Conservation (phyloP, 176 grass and related monocot species). For the Thinopyrum elongatum region DNA sequence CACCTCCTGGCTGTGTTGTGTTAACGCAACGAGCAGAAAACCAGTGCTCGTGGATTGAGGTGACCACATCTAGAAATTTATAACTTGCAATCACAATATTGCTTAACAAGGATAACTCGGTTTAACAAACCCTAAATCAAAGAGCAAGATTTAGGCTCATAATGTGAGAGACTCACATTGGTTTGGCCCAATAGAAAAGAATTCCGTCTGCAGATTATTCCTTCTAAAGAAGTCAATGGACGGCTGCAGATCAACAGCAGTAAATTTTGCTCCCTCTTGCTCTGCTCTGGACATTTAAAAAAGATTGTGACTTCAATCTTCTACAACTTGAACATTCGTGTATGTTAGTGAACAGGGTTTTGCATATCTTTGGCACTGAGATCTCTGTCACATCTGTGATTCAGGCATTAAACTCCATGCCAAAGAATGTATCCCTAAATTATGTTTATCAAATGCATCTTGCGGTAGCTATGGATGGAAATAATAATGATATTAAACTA, state of each 20-base stretch:
- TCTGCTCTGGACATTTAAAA: constrained; percentile 63
- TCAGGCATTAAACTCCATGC: background rate
- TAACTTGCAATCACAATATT: constrained; percentile 21
- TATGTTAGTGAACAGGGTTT: background rate
- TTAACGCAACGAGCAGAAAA: constrained; percentile 77
- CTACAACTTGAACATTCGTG: background rate
- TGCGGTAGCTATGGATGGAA: background rate
- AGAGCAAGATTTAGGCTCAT: constrained; percentile 27
- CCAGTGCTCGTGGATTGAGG: constrained; percentile 82
- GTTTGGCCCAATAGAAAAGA: constrained; percentile 68
- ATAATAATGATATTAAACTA: background rate
- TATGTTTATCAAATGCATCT: background rate
- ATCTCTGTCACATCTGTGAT: background rate
- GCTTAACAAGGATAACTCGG: background rate
- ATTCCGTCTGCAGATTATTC: constrained; percentile 73
- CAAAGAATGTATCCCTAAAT: background rate
- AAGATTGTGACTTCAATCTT: background rate
- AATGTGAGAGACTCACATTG: constrained; percentile 60
- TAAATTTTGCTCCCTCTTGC: constrained; percentile 70
- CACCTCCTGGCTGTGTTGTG: constrained; percentile 53
- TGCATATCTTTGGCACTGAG: background rate
- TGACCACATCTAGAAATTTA: constrained; percentile 65
- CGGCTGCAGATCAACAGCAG: constrained; percentile 68
- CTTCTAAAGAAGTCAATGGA: constrained; percentile 72
- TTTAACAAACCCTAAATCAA: background rate